Conservation (phyloP, 2,329 filamentous ascomycete genomes). For the Cercospora beticola region DNA sequence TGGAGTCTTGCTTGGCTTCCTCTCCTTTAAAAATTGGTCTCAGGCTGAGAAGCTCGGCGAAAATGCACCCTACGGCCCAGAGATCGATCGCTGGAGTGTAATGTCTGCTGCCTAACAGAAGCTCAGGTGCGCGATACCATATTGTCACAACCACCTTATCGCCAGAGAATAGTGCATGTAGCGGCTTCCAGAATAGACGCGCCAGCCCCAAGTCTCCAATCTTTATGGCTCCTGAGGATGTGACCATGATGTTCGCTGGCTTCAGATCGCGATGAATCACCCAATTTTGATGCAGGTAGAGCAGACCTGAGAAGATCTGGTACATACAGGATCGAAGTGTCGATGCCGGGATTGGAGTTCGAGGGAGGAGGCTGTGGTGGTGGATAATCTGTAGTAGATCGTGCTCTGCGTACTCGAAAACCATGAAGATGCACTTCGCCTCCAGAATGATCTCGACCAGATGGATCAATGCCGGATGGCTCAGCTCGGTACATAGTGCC, state of each 20-base stretch:
- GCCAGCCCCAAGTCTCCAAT: conserved; percentile 94
- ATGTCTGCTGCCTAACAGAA: conserved; percentile 88
- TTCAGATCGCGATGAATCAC: conserved; percentile 95
- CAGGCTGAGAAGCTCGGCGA: conserved; percentile 86
- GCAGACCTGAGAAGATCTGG: conserved; percentile 89
- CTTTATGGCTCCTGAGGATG: conserved; percentile 82
- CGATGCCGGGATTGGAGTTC: conserved; percentile 81
- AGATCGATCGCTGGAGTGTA: conserved; percentile 97
- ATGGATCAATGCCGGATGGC: conserved; percentile 83
- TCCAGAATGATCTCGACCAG: conserved; percentile 95
- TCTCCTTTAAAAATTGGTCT: conserved; percentile 98
- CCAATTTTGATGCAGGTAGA: conserved; percentile 96
- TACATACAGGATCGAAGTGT: conserved; percentile 95
- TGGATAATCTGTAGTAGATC: conserved; percentile 97
- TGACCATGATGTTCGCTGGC: conserved; percentile 98
- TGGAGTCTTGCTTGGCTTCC: conserved; percentile 97
- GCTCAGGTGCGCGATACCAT: conserved; percentile 95
- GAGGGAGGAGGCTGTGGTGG: conserved; percentile 86
- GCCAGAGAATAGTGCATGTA: conserved; percentile 86
- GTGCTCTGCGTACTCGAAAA: conserved; percentile 98
- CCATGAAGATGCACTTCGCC: conserved; percentile 99
- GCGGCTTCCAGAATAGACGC: conserved; percentile 87
- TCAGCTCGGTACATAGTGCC: conserved; percentile 90
- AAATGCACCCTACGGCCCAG: conserved; percentile 97
- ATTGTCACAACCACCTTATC: conserved; percentile 99